Evolutionary conservation across 768 basidiomycete genomes (phyloP), one percentile per base, ranked within the genome.

Genomic region (Serpula lacrymans): DNA sequence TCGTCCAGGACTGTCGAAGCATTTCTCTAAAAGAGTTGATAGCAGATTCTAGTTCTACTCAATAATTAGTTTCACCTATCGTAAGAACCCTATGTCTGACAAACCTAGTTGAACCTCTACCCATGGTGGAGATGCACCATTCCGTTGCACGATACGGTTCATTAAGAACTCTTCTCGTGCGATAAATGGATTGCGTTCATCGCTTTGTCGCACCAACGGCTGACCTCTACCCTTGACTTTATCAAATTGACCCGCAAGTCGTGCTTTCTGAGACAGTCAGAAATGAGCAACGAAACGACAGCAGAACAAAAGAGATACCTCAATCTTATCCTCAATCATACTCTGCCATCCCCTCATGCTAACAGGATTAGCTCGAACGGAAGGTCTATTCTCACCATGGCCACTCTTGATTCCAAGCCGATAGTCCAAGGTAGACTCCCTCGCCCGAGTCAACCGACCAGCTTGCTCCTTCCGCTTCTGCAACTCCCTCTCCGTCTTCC

Each of bases 41-140:
- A 1, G 84, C 71, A 1, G 62, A 58, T 27, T 92, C 89, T 16
- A 92, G 72, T 47, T 88, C 86, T 85, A 38, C 14, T 39, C 22
- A n/a, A 23, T 18, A 17, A 26, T 18, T 46, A 37, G n/a, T 16
- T 28, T 18, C 33, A n/a, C n/a, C 2, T 33, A 24, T 12, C 21
- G 12, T 6, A n/a, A 21, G 17, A 10, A 7, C 16, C n/a, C n/a
- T n/a, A n/a, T n/a, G n/a, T n/a, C n/a, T n/a, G n/a, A 58, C 75
- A 33, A 46, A 80, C 83, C 84, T 41, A 70, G 67, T 59, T 90
- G 89, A 24, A 88, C 52, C 62, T 92, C 88, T 1, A 92, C 81
- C 89, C 90, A 93, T 3, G 87, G 84, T 22, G 89, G 90, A 3
- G 79, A 76, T 5, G 84, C 85, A n/a, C 85, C 88, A 48, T 89